phyloP scores from a whole-genome alignment of 2,329 filamentous ascomycete species.

The Nemania bipapillata region DNA sequence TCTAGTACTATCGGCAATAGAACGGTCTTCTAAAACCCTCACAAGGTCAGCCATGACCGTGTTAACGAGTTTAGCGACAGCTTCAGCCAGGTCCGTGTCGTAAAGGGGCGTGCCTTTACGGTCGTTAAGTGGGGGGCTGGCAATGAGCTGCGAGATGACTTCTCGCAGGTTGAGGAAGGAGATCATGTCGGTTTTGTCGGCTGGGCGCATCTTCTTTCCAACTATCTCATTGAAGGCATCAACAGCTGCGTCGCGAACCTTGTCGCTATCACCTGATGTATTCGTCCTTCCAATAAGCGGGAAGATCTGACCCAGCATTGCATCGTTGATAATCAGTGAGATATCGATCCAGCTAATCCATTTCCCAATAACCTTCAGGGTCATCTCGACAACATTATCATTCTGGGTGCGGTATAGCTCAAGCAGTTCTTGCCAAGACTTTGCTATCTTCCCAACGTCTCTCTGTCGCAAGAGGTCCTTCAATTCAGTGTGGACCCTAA shows the following conservation, averaged over 20 bases:
- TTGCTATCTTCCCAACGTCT: constrained; percentile 87
- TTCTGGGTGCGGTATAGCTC: constrained; percentile 77
- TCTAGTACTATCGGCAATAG: constrained; percentile 71
- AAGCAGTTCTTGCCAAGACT: constrained; percentile 91
- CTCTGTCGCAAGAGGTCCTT: constrained; percentile 89
- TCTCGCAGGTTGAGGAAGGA: constrained; percentile 86
- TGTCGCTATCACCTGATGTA: constrained; percentile 72
- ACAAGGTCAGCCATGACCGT: constrained; percentile 88
- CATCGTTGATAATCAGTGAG: constrained; percentile 87
- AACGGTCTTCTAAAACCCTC: constrained; percentile 78
- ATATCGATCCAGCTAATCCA: constrained; percentile 99
- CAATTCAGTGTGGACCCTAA: constrained; percentile 85
- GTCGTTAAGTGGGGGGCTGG: constrained; percentile 81
- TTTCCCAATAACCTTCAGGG: constrained; percentile 88
- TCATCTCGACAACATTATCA: constrained; percentile 83
- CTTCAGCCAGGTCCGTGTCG: constrained; percentile 94
- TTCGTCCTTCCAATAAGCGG: constrained; percentile 84
- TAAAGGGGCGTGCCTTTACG: constrained; percentile 84
- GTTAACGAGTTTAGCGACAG: constrained; percentile 94
- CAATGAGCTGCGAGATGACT: constrained; percentile 86
- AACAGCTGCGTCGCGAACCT: constrained; percentile 88
- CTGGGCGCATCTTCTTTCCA: constrained; percentile 95
- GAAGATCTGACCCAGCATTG: constrained; percentile 85
- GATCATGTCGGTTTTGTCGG: constrained; percentile 94
- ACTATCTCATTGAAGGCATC: constrained; percentile 96